These are phyloP conservation scores for Mortierella claussenii DNA, from an alignment of 192 early-diverging fungal species.

Conservation along the genomic window DNA sequence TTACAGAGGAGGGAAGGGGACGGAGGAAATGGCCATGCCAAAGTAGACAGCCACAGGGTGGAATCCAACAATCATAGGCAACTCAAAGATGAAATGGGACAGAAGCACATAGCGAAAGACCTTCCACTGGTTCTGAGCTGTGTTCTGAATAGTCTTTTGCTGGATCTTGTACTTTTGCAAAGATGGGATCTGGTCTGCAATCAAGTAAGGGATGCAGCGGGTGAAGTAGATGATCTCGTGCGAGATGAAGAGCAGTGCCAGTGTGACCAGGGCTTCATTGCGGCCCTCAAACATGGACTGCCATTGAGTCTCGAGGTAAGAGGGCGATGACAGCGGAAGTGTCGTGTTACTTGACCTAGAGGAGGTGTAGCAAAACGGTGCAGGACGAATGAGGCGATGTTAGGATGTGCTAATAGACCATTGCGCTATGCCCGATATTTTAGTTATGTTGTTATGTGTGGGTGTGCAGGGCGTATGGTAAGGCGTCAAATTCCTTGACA, in stretches of 20 bases:
- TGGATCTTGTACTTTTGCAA: conserved; percentile 94
- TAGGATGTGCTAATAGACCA: too few species aligned
- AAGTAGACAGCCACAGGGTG: conserved; percentile 83
- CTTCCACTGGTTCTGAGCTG: conserved; percentile 73
- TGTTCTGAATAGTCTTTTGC: conserved; percentile 74
- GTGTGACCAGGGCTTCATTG: conserved; percentile 76
- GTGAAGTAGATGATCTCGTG: conserved; percentile 95
- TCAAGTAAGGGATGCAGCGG: conserved; percentile 88
- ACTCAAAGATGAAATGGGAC: conserved; percentile 83
- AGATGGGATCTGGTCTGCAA: conserved; percentile 87
- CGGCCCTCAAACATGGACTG: conserved; percentile 71
- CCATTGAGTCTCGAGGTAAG: conserved; percentile 71
- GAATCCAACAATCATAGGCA: conserved; percentile 91
- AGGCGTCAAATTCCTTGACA: too few species aligned
- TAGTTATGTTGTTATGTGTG: too few species aligned
- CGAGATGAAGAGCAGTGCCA: conserved; percentile 81
- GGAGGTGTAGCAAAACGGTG: too few species aligned
- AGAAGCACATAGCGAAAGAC: conserved; percentile 78
- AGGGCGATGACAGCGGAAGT: conserved; percentile 22
- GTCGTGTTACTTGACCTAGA: conserved; percentile 48
- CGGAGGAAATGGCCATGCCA: conserved; percentile 85
- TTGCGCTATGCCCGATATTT: too few species aligned
- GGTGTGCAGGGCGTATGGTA: too few species aligned
- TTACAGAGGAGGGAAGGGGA: conserved; percentile 85
- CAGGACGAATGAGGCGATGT: too few species aligned